Evolutionary conservation across 2,329 filamentous ascomycete species (phyloP), one percentile per base, ranked within the genome.

Genomic region (Pseudopithomyces maydicus): DNA sequence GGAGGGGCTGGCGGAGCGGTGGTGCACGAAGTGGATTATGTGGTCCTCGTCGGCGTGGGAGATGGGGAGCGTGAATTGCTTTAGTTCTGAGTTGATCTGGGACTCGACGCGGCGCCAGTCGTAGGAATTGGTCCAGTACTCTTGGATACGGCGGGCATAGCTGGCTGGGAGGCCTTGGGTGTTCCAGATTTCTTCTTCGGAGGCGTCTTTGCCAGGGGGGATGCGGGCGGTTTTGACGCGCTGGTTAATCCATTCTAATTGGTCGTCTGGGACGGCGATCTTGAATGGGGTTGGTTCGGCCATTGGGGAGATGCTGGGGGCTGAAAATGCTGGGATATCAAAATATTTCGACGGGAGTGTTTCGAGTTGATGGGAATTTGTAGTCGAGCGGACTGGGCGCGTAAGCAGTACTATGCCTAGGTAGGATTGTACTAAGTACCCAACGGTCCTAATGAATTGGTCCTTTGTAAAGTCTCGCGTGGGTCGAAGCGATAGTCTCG

Each of bases 11-110:
- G 73, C 65, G 62, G 82, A 85, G 47, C 72, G 78, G 61, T 87
- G 79, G 66, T 89, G 85, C 2, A 90, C 71, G 68, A 88, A 89
- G 73, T 91, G 88, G 3, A 90, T 77, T 63, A 87, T 89, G 0
- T 83, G 85, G 14, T 85, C 79, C 0, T 88, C 80, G 0, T 78
- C 63, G 11, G 38, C 38, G 38, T 41, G 38, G 15, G 38, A 41
- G 7, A 90, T 76, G 1, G 64, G 67, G 0, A 82, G 83, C 1
- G 75, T 80, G 72, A 81, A 89, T 48, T 90, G 86, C 0, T 85
- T 83, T 5, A 88, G 72, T 10, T 41, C 38, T 23, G 80, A 68
- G 67, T 90, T 90, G 11, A 90, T 69, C 42, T 79, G 77, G 4
- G 77, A 73, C 71, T 90, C 88, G 22, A 81, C 80, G 33, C 77